Evolutionary conservation across 805 yeast genomes (phyloP).

Genomic region (Barnettozyma populi): DNA sequence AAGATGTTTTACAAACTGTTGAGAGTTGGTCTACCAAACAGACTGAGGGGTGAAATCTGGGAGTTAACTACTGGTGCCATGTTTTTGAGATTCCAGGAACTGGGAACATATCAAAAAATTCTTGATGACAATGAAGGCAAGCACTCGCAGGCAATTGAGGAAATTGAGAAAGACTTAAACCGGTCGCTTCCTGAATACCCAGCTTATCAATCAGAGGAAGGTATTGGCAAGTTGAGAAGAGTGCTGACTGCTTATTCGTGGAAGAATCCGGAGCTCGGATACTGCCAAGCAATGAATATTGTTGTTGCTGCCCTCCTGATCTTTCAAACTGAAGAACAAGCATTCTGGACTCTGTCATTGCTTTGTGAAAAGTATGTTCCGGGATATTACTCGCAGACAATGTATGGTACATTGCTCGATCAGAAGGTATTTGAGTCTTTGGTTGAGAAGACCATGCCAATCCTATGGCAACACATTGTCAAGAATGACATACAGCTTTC

Average conservation of each 20-base stretch:
- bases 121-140: constrained; percentile 58
- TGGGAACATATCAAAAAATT: constrained; percentile 52
- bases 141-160: constrained; percentile 83
- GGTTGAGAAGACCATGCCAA: constrained; percentile 85
- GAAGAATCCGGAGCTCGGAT: constrained; percentile 96
- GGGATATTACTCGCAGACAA: constrained; percentile 93
- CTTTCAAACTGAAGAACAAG: constrained; percentile 94
- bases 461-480: constrained; percentile 76
- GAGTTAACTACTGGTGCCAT: constrained; percentile 86
- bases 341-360: constrained; percentile 83
- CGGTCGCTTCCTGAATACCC: constrained; percentile 94
- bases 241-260: constrained; percentile 93
- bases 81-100: constrained; percentile 60
- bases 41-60: constrained; percentile 95
- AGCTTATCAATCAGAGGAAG: constrained; percentile 84
- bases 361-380: constrained; percentile 85
- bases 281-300: constrained; percentile 98
- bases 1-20: constrained; percentile 77
- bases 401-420: constrained; percentile 94
- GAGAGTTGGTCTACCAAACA: constrained; percentile 90
- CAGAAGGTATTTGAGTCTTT: constrained; percentile 90
- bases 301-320: constrained; percentile 74
- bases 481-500: constrained; percentile 84
- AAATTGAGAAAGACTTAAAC: constrained; percentile 92
- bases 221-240: constrained; percentile 76